These are phyloP conservation scores for Penicillium coprophilum DNA, from an alignment of 495 filamentous ascomycete genomes.

Conservation along the genomic window DNA sequence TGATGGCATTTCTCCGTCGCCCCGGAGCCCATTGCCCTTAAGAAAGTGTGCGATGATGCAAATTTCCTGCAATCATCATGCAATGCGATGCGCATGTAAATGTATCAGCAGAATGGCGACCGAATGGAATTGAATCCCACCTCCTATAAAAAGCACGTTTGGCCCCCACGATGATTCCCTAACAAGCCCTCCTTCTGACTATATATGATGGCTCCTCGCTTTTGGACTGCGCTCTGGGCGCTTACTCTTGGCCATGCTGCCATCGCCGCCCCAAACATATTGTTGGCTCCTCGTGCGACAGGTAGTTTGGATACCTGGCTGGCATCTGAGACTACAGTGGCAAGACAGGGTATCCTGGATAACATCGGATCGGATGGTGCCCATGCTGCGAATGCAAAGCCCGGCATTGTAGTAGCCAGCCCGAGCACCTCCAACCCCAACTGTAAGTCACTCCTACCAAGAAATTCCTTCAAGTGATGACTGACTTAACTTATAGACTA, in stretches of 20 bases:
- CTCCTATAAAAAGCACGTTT: background rate
- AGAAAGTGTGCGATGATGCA: background rate
- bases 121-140: background rate
- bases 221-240: slow-evolving; percentile 30
- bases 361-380: slow-evolving; percentile 61
- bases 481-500: slow-evolving; percentile 28
- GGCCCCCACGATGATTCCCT: background rate
- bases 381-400: slow-evolving; percentile 42
- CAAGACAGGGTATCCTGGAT: slow-evolving; percentile 51
- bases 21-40: background rate
- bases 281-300: slow-evolving; percentile 21
- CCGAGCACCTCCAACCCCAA: slow-evolving; percentile 58
- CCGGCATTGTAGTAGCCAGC: slow-evolving; percentile 62
- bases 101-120: background rate
- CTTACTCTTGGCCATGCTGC: slow-evolving; percentile 24
- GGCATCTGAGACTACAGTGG: slow-evolving; percentile 48
- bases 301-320: slow-evolving; percentile 51
- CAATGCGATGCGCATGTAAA: too few relatives aligned
- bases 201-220: slow-evolving; percentile 22
- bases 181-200: slow-evolving; percentile 1
- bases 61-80: background rate
- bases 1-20: slow-evolving; percentile 3
- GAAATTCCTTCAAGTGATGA: slow-evolving; percentile 33
- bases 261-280: slow-evolving; percentile 21
- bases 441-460: slow-evolving; percentile 50